Percentiles rank a stretch among this genome's conserved stretches.
Evolutionary conservation across 345 rosid genomes (phyloP).

Genomic region (Excoecaria cochinchinensis): DNA sequence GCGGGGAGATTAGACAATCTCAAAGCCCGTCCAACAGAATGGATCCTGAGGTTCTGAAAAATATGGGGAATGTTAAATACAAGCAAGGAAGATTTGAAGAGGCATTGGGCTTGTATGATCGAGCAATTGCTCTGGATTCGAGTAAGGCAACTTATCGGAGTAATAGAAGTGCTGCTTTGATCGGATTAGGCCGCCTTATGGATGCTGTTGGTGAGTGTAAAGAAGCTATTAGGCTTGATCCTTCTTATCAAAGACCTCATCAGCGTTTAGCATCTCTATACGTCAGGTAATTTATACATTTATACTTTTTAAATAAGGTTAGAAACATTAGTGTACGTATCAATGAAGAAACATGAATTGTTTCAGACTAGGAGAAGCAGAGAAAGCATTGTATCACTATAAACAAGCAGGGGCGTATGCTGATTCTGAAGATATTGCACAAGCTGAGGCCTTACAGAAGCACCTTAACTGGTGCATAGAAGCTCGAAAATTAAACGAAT

Average conservation of each 20-base stretch:
- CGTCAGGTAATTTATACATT: constrained; percentile 40
- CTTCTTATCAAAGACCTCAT: constrained; percentile 65
- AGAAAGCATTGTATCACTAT: constrained; percentile 57
- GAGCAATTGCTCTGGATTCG: constrained; percentile 63
- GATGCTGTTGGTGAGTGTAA: constrained; percentile 77
- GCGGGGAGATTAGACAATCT: constrained; percentile 30
- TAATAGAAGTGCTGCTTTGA: constrained; percentile 85
- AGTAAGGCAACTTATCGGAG: constrained; percentile 69
- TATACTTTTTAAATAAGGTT: background rate
- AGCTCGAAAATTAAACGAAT: constrained; percentile 47
- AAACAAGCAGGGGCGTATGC: constrained; percentile 36
- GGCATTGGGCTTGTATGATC: constrained; percentile 72
- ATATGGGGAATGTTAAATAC: constrained; percentile 73
- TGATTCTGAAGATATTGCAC: constrained; percentile 39
- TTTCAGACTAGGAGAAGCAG: constrained; percentile 65
- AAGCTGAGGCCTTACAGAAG: constrained; percentile 43
- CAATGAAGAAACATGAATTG: background rate
- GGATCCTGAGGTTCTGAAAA: constrained; percentile 68
- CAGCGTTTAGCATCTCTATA: constrained; percentile 60
- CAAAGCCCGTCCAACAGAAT: constrained; percentile 26
- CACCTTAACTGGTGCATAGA: constrained; percentile 39
- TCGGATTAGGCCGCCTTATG: constrained; percentile 62
- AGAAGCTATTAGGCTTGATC: constrained; percentile 69
- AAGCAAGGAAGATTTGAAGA: constrained; percentile 65
- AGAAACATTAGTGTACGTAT: too few relatives aligned